Evolutionary conservation across 495 filamentous ascomycete species (phyloP).

Genomic region (Penicillium argentinense): DNA sequence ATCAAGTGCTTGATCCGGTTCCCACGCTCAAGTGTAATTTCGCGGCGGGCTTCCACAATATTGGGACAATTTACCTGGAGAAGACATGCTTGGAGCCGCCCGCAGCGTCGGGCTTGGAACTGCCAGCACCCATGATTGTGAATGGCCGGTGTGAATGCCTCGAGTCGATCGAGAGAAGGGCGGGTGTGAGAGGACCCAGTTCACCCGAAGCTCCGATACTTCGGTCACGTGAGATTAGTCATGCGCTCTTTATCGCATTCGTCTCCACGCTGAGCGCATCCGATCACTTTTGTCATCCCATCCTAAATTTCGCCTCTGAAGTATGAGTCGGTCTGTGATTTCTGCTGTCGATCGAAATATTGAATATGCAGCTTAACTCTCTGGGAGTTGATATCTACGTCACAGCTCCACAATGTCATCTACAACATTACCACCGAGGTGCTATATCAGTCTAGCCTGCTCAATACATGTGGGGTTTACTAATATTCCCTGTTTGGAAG

Average conservation of each 20-base stretch:
- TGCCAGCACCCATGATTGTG: slow-evolving; percentile 49
- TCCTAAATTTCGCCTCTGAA: too few relatives aligned
- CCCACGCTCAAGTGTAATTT: slow-evolving; percentile 8
- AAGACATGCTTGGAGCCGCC: slow-evolving; percentile 53
- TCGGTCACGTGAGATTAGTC: slow-evolving; percentile 24
- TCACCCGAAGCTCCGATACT: slow-evolving; percentile 28
- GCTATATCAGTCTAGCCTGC: too few relatives aligned
- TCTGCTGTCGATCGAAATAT: too few relatives aligned
- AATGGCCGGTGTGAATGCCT: slow-evolving; percentile 18
- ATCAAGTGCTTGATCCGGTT: slow-evolving; percentile 13
- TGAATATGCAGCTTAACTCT: too few relatives aligned
- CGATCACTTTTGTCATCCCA: too few relatives aligned
- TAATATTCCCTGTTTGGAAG: too few relatives aligned
- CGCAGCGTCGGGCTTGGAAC: slow-evolving; percentile 53
- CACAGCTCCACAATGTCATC: too few relatives aligned
- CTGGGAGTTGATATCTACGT: too few relatives aligned
- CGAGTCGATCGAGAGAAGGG: slow-evolving; percentile 19
- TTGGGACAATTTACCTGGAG: slow-evolving; percentile 39
- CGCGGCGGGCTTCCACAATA: slow-evolving; percentile 2
- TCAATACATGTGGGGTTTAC: too few relatives aligned
- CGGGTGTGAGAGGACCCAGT: slow-evolving; percentile 12
- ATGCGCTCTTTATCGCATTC: background rate
- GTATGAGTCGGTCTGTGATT: too few relatives aligned
- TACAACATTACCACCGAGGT: too few relatives aligned
- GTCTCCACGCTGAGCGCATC: too few relatives aligned